Base-by-base conservation (phyloP, 371 early-diverging fungal genomes). In the Mucor racemosus region DNA sequence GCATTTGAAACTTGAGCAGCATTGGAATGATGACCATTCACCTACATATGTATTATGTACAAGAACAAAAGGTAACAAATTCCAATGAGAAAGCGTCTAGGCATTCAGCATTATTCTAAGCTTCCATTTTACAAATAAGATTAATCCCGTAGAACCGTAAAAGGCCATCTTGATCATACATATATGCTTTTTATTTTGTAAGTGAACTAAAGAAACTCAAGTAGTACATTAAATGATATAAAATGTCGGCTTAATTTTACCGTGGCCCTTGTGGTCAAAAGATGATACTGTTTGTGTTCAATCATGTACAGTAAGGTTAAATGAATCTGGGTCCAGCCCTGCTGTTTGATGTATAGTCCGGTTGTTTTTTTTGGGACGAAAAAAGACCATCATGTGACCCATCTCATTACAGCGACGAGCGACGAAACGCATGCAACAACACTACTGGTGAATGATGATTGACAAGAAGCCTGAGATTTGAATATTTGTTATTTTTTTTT, bases 401-500 rank as follows among this genome's bases (percentile, higher is more conserved):
- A 50, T 50, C 50, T 50, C 17, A 11, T 8, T 21, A 21, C 26
- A 50, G 26, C 26, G 21, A 19, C 15, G 14, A 46, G 48, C 48
- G 4, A 26, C n/a, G 15, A 42, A 42, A n/a, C 19, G 48, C 50
- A 50, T 50, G 50, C 50, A 50, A 50, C n/a, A 50, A 50, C 19
- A 50, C 26, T 50, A 50, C 50, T 50, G 50, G 50, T 50, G 50
- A 50, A 50, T 50, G 50, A 21, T 50, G 50, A 50, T 50, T 50
- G 50, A 50, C 50, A 50, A 50, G 50, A 50, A 50, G 50, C 26
- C 50, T 50, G 50, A 26, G 50, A 50, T 50, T 50, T 50, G 50
- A 50, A 50, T 50, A 50, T 50, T 50, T 44, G 17, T 44, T 44
- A 17, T 26, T 44, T 44, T 44, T 44, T 48, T 50, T 50, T 50